Evolutionary conservation across 805 yeast species (phyloP).

Genomic region (Barnettozyma californica): DNA sequence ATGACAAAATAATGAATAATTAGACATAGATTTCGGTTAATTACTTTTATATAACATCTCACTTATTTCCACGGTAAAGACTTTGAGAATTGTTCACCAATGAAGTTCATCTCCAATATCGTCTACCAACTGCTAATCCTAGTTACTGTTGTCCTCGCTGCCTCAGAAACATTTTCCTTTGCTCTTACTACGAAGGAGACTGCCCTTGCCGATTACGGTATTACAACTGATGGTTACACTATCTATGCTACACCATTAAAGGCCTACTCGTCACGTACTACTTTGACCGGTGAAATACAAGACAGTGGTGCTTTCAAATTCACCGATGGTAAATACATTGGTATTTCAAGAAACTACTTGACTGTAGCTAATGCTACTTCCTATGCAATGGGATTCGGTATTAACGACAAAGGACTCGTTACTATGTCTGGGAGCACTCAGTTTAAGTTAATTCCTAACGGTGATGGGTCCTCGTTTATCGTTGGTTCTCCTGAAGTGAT

Average conservation of each 20-base stretch:
- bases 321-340: not conserved
- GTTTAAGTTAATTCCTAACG: not conserved
- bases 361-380: constrained; percentile 1
- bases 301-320: not conserved
- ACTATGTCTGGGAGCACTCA: not conserved
- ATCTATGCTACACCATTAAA: not conserved
- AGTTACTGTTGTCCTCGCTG: not conserved
- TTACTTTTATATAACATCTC: not conserved
- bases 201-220: not conserved
- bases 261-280: not conserved
- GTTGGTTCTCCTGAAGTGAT: not conserved
- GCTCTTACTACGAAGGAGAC: not conserved
- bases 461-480: not conserved
- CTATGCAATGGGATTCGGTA: not conserved
- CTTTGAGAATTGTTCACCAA: not conserved
- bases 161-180: constrained; percentile 1
- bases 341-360: constrained; percentile 1
- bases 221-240: not conserved
- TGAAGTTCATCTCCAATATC: not conserved
- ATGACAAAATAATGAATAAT: too few relatives aligned
- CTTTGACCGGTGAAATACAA: not conserved
- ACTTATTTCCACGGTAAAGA: not conserved
- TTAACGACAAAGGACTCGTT: not conserved
- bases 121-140: not conserved
- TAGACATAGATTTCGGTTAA: too few relatives aligned